phyloP scores from a whole-genome alignment of 495 filamentous ascomycete species.

The Neurospora sp. region DNA sequence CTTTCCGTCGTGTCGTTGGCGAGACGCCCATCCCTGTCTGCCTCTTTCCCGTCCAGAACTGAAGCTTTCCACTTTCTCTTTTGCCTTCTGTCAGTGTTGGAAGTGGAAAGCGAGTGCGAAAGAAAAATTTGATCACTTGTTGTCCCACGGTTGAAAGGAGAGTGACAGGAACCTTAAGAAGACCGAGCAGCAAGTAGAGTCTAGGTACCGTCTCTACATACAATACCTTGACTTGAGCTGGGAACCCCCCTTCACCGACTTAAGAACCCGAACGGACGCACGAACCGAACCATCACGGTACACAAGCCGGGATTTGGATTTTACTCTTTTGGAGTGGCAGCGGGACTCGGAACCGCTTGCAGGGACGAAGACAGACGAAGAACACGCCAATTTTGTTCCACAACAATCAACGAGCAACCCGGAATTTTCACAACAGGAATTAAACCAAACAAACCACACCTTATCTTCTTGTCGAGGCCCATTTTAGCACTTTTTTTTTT shows the following conservation, averaged over 20 bases:
- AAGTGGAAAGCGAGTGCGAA: background rate
- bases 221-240: background rate
- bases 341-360: background rate
- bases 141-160: background rate
- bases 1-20: background rate
- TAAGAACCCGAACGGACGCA: background rate
- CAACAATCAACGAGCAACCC: background rate
- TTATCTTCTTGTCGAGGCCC: background rate
- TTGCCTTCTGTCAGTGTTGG: background rate
- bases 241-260: background rate
- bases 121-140: conserved; percentile 2
- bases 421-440: background rate
- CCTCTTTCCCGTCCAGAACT: conserved; percentile 1
- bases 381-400: background rate
- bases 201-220: background rate
- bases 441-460: background rate
- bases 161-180: background rate
- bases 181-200: background rate
- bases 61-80: conserved; percentile 5
- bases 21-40: conserved; percentile 7
- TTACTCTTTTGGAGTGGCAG: background rate
- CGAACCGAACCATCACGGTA: background rate
- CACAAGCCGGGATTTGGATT: background rate
- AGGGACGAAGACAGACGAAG: background rate
- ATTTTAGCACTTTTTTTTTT: conserved; percentile 3